Base-by-base conservation (phyloP, 2,329 filamentous ascomycete genomes). In the Pseudogymnoascus destructans region DNA sequence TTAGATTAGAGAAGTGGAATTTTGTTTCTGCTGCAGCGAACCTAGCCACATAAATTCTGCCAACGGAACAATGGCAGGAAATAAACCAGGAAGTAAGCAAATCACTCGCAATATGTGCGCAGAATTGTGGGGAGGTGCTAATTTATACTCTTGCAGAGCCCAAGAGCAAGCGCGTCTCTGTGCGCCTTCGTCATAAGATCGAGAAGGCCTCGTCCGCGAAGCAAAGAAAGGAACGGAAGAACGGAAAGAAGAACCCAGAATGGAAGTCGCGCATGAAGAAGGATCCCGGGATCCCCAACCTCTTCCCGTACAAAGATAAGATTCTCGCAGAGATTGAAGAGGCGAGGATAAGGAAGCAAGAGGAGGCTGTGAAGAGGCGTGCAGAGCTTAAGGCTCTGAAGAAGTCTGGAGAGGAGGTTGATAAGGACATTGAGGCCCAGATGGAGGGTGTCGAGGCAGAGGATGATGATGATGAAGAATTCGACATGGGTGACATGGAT, bases 271-370 rank as follows among this genome's bases (percentile, higher is more conserved):
- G 90, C 72, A 71, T 95, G 65, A 97, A 96, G 81, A 98, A 97
- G 76, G 93, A 98, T 68, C 93, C 92, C 21, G 93, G 93, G 55
- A 96, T 98, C 62, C 93, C 93, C 38, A 98, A 97, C 70, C 75
- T 96, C 33, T 98, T 96, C 75, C 93, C 93, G 0, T 96, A 93
- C 79, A 98, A 98, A 76, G 91, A 96, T 72, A 91, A 87, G 77
- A 81, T 98, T 25, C 80, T 98, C 32, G 84, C 91, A 60, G 90
- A 98, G 73, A 95, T 98, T 66, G 93, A 98, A 74, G 89, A 95
- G 74, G 86, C 82, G 66, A 86, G 86, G 69, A 76, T 85, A 64
- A 76, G 81, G 71, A 96, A 92, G 76, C 82, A 83, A 63, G 90
- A 95, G 68, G 89, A 95, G 68, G 79, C 80, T 59, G 77, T 81